Base-by-base conservation (phyloP, 371 early-diverging fungal species). In the Zopfochytrium polystomum region DNA sequence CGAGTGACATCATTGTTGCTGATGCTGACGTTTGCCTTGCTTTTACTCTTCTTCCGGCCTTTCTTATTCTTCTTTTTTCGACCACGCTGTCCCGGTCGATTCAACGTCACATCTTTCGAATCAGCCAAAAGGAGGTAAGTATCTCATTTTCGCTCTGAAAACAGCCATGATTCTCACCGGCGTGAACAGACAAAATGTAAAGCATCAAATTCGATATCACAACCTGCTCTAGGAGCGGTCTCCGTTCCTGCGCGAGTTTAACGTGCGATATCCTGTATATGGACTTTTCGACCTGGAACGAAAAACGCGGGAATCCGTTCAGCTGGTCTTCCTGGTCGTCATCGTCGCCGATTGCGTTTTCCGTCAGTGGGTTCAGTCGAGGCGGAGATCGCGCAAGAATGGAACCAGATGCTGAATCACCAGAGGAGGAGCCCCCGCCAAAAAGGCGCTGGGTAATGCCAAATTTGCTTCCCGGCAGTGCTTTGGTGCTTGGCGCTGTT, bases 181-280 rank as follows among this genome's bases (percentile, higher is more conserved):
- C 73, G 56, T 89, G 85, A 18, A 89, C 80, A 1, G 85, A 78
- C 13, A 96, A 77, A 68, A 94, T 95, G 87, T 91, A 93, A 71
- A 95, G 88, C 94, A 97, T 93, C 71, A 94, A 82, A 63, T 97
- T 97, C 25, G 91, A 90, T 31, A 97, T 88, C 58, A 92, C 70
- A 3, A 97, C 97, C 70, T 97, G 95, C 52, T 97, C 89, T 49
- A 82, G 75, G 20, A 97, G 78, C 1, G 95, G 91, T 5, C 95
- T 83, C 25, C 92, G 81, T 6, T 88, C 88, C 65, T 92, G 90
- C 27, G 95, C 90, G 22, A 97, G 78, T 72, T 97, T 97, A 50
- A 85, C 82, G 58, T 94, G 94, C 0, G 93, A 92, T 15, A 93
- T 7, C 38, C 25, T 38, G 49, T 57, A 62, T 31, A 62, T 62